These are phyloP conservation scores for Fusarium penzigii DNA, from an alignment of 2,329 filamentous ascomycete species.

Conservation along the genomic window DNA sequence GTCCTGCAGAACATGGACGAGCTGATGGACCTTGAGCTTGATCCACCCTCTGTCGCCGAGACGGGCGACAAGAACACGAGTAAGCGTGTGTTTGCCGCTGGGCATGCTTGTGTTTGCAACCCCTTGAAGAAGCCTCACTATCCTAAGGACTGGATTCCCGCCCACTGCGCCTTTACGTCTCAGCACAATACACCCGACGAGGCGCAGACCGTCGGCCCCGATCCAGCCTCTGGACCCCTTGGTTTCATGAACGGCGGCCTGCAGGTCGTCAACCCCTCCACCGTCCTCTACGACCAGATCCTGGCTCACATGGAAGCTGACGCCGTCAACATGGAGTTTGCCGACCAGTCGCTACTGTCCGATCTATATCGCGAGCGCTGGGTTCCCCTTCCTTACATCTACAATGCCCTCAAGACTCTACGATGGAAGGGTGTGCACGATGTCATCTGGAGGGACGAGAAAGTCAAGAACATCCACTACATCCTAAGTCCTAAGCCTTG, in stretches of 20 bases:
- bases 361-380: constrained; percentile 57
- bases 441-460: constrained; percentile 57
- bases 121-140: constrained; percentile 78
- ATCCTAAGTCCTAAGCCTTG: constrained; percentile 64
- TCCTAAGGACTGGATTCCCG: constrained; percentile 65
- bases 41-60: constrained; percentile 41
- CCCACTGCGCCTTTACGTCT: constrained; percentile 59
- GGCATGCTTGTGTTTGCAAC: constrained; percentile 86
- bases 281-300: constrained; percentile 50
- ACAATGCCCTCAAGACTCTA: constrained; percentile 65
- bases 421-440: constrained; percentile 53
- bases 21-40: constrained; percentile 79
- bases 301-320: constrained; percentile 50
- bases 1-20: constrained; percentile 86
- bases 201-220: constrained; percentile 48
- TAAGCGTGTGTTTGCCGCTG: constrained; percentile 74
- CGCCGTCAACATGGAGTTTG: constrained; percentile 53
- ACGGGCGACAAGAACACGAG: constrained; percentile 33
- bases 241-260: constrained; percentile 54
- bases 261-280: constrained; percentile 56
- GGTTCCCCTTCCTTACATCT: constrained; percentile 60
- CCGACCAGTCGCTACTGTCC: constrained; percentile 60
- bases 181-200: constrained; percentile 49
- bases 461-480: constrained; percentile 63
- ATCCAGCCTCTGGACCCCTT: constrained; percentile 48